These are phyloP conservation scores for Rosellinia necatrix DNA, from an alignment of 2,329 filamentous ascomycete species.

Conservation along the genomic window DNA sequence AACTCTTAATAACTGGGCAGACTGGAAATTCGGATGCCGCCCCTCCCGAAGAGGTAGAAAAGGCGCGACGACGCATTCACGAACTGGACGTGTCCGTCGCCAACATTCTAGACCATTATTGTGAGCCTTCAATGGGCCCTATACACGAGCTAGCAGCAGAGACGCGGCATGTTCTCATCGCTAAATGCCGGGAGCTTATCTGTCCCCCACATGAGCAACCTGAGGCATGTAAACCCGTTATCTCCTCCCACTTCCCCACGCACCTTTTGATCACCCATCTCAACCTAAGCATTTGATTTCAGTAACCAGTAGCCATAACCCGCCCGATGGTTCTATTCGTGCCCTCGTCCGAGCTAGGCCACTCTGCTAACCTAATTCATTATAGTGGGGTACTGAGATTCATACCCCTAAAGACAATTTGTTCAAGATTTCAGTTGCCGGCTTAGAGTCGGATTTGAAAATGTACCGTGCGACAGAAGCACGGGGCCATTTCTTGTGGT, in stretches of 20 bases:
- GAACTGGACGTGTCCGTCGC: constrained; percentile 50
- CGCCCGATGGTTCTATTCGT: too few relatives aligned
- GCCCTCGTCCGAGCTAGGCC: neutral
- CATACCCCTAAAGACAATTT: constrained; percentile 56
- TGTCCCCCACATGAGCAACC: constrained; percentile 52
- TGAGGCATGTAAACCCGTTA: constrained; percentile 35
- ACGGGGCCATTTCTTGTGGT: constrained; percentile 58
- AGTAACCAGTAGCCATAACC: too few relatives aligned
- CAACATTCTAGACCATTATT: constrained; percentile 54
- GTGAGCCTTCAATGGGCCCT: constrained; percentile 57
- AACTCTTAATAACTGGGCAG: neutral
- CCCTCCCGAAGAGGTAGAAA: constrained; percentile 42
- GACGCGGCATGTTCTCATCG: constrained; percentile 52
- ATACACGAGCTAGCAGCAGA: constrained; percentile 56
- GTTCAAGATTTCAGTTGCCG: constrained; percentile 58
- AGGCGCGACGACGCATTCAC: constrained; percentile 49
- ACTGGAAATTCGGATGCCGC: constrained; percentile 38
- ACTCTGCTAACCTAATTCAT: constrained; percentile 5
- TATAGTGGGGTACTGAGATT: constrained; percentile 54
- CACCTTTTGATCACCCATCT: neutral
- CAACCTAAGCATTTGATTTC: neutral
- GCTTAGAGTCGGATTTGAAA: constrained; percentile 52
- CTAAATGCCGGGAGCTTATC: constrained; percentile 55
- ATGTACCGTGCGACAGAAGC: constrained; percentile 50
- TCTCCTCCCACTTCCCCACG: too few relatives aligned